Conservation (phyloP, 2,329 filamentous ascomycete genomes). For the Colletotrichum brevisporum region DNA sequence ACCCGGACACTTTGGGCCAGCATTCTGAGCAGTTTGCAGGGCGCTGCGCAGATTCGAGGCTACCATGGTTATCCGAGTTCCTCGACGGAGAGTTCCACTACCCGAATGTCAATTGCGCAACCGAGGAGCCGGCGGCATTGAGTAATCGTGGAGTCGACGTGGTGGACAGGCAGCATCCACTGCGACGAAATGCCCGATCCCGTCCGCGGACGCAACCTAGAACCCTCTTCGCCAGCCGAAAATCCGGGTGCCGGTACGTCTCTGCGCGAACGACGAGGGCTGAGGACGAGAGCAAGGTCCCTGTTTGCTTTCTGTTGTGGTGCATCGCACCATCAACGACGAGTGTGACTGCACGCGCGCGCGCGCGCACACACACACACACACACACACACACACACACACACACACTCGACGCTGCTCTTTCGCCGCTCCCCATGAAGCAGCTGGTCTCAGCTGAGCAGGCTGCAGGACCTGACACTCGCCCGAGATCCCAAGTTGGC, state of each 20-base stretch:
- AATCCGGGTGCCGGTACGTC: slow-evolving; percentile 12
- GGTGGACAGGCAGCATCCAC: slow-evolving; percentile 21
- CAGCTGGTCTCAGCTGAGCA: slow-evolving; percentile 12
- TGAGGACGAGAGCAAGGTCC: background rate
- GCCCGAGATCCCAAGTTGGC: slow-evolving; percentile 6
- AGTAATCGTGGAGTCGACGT: background rate
- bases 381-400: no score
- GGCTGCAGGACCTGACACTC: slow-evolving; percentile 10
- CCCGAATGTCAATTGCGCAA: no score
- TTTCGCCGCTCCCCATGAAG: background rate
- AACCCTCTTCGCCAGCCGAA: slow-evolving; percentile 1
- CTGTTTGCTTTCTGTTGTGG: background rate
- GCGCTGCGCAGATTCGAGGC: no score
- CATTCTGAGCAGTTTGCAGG: no score
- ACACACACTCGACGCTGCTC: background rate
- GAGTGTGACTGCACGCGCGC: slow-evolving; percentile 2
- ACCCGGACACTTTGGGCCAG: no score
- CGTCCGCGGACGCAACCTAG: slow-evolving; percentile 1
- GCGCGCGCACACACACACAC: no score
- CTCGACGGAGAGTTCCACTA: no score
- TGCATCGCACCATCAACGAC: slow-evolving; percentile 15
- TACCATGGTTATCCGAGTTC: no score
- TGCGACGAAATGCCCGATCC: slow-evolving; percentile 25
- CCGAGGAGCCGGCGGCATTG: background rate
- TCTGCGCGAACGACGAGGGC: background rate